These are phyloP conservation scores for Penicillium soppii DNA, from an alignment of 495 filamentous ascomycete genomes.

Conservation along the genomic window DNA sequence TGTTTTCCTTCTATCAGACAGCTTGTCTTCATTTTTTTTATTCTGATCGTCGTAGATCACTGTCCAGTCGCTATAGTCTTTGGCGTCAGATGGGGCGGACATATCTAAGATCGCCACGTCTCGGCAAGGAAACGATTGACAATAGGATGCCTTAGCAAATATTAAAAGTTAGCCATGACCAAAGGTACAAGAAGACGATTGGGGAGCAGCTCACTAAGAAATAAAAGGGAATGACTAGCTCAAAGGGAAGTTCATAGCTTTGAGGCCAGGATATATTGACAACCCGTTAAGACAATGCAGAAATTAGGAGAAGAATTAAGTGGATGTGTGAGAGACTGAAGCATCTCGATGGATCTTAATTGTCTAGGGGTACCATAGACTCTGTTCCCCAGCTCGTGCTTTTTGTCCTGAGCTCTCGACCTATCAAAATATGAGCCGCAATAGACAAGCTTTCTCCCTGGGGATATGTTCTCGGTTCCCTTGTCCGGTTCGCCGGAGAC, in stretches of 20 bases:
- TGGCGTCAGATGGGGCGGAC: slow-evolving; percentile 1
- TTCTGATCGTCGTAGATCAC: slow-evolving; percentile 12
- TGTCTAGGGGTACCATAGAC: neutral
- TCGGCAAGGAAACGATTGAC: neutral
- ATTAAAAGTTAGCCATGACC: too few relatives aligned
- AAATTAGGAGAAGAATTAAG: neutral
- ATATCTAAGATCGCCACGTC: neutral
- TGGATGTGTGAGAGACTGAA: neutral
- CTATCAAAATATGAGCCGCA: slow-evolving; percentile 1
- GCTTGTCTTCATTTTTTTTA: slow-evolving; percentile 6
- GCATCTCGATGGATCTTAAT: neutral
- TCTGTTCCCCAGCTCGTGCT: neutral
- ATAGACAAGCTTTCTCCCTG: slow-evolving; percentile 2
- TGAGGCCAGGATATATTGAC: too few relatives aligned
- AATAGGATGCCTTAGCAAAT: neutral
- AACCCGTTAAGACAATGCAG: neutral
- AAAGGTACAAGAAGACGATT: too few relatives aligned
- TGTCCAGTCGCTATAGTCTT: slow-evolving; percentile 17
- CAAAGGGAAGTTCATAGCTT: too few relatives aligned
- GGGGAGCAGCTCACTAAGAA: neutral
- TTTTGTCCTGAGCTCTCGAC: neutral
- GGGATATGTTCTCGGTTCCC: slow-evolving; percentile 12
- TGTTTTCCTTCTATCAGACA: slow-evolving; percentile 1
- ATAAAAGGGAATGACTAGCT: neutral
- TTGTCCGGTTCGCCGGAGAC: slow-evolving; percentile 24